These are phyloP conservation scores for Neofusicoccum kwambonambiense DNA, from an alignment of 2,329 filamentous ascomycete genomes.

Conservation along the genomic window DNA sequence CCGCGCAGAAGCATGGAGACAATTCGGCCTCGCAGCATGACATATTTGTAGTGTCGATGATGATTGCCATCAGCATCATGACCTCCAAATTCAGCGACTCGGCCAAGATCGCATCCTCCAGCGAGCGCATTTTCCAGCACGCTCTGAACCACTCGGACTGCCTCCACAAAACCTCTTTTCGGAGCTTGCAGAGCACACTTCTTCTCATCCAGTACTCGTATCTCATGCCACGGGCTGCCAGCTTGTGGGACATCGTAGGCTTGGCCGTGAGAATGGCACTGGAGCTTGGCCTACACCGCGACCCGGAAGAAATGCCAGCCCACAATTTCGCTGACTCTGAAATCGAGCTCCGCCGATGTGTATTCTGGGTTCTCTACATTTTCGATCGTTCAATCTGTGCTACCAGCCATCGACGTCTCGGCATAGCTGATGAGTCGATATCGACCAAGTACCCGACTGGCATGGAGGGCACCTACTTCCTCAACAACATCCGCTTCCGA, in stretches of 20 bases:
- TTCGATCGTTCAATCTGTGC: constrained; percentile 16
- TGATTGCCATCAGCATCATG: constrained; percentile 18
- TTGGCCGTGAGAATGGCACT: constrained; percentile 16
- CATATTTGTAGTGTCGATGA: constrained; percentile 14
- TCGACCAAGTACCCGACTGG: constrained; percentile 14
- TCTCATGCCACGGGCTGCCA: constrained; percentile 12
- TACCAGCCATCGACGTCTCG: constrained; percentile 14
- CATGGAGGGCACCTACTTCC: constrained; percentile 12
- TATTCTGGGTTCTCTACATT: constrained; percentile 16
- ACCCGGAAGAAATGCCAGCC: constrained; percentile 9
- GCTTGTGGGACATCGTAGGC: constrained; percentile 10
- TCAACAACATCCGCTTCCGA: constrained; percentile 12
- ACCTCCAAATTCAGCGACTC: constrained; percentile 17
- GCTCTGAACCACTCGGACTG: constrained; percentile 7
- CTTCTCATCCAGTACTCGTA: constrained; percentile 16
- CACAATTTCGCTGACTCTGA: background rate
- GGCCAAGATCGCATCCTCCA: constrained; percentile 5
- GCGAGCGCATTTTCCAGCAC: constrained; percentile 12
- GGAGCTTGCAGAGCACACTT: constrained; percentile 1
- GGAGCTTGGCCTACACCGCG: constrained; percentile 15
- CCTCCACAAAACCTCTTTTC: constrained; percentile 8
- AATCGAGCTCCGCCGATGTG: constrained; percentile 1
- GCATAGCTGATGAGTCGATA: constrained; percentile 17
- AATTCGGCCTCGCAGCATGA: background rate
- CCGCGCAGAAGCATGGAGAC: background rate